These are phyloP conservation scores for Guadua angustifolia DNA, from an alignment of 176 grass and related monocot genomes.

Conservation along the genomic window DNA sequence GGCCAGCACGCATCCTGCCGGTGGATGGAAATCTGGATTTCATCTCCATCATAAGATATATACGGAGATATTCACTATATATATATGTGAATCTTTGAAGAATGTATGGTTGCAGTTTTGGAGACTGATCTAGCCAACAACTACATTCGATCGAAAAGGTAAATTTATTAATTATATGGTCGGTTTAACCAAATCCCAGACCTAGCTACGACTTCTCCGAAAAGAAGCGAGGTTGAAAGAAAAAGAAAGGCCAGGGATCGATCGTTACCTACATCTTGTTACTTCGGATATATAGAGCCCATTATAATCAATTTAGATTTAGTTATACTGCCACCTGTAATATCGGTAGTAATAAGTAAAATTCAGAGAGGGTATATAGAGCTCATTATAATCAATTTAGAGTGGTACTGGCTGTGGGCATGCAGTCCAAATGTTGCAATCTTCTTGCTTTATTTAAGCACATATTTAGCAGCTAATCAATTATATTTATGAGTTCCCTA, in stretches of 20 bases:
- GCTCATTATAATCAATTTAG: too few relatives aligned
- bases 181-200: conserved; percentile 37
- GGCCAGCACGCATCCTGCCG: too few relatives aligned
- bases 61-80: not conserved
- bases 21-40: too few relatives aligned
- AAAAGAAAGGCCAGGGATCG: conserved; percentile 42
- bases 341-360: too few relatives aligned
- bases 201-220: conserved; percentile 21
- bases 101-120: not conserved
- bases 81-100: conserved; percentile 9
- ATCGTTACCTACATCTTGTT: conserved; percentile 16
- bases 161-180: conserved; percentile 2
- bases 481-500: not conserved
- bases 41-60: not conserved
- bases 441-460: not conserved
- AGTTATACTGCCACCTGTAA: too few relatives aligned
- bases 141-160: not conserved
- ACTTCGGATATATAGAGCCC: not conserved
- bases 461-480: not conserved
- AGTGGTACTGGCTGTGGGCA: too few relatives aligned
- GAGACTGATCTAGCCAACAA: not conserved
- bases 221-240: conserved; percentile 24
- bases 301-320: too few relatives aligned
- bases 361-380: too few relatives aligned
- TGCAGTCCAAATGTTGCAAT: not conserved